Percentiles rank a stretch among this genome's conserved stretches.
Conservation (phyloP, 1,284 basidiomycete genomes). For the Melanopsichium pennsylvanicum region DNA sequence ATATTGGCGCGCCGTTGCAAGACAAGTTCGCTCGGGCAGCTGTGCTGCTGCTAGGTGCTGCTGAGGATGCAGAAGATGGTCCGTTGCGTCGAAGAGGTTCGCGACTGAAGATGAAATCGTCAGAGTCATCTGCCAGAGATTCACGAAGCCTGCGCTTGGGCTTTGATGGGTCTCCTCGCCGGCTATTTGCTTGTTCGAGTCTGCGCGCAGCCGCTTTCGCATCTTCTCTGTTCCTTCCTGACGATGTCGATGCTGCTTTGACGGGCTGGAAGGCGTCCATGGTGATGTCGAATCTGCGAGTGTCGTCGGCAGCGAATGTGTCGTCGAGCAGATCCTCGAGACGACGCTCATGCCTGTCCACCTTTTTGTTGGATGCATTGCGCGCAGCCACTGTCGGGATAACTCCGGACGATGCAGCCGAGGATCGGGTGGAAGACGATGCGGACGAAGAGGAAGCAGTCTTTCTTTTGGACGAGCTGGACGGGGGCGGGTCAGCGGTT, state of each 20-base stretch:
- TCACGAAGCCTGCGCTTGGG: slow-evolving; percentile 35
- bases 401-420: slow-evolving; percentile 39
- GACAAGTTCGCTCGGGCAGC: slow-evolving; percentile 1
- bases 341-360: slow-evolving; percentile 25
- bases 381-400: slow-evolving; percentile 44
- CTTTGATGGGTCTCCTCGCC: slow-evolving; percentile 23
- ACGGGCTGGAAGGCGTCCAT: slow-evolving; percentile 34
- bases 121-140: slow-evolving; percentile 27
- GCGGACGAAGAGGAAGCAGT: slow-evolving; percentile 11
- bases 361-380: slow-evolving; percentile 20
- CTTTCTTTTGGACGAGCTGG: slow-evolving; percentile 17
- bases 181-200: slow-evolving; percentile 19
- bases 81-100: slow-evolving; percentile 19
- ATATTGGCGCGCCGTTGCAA: slow-evolving; percentile 17
- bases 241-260: slow-evolving; percentile 9
- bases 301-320: slow-evolving; percentile 25
- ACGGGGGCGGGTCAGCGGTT: slow-evolving; percentile 14
- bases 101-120: slow-evolving; percentile 48
- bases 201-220: slow-evolving; percentile 24
- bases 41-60: slow-evolving; percentile 1
- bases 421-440: slow-evolving; percentile 32
- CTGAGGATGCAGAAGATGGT: slow-evolving; percentile 1
- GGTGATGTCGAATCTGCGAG: slow-evolving; percentile 29
- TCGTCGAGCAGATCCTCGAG: slow-evolving; percentile 41
- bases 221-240: slow-evolving; percentile 11